Conservation (phyloP, 768 basidiomycete species). For the Collybiopsis luxurians region DNA sequence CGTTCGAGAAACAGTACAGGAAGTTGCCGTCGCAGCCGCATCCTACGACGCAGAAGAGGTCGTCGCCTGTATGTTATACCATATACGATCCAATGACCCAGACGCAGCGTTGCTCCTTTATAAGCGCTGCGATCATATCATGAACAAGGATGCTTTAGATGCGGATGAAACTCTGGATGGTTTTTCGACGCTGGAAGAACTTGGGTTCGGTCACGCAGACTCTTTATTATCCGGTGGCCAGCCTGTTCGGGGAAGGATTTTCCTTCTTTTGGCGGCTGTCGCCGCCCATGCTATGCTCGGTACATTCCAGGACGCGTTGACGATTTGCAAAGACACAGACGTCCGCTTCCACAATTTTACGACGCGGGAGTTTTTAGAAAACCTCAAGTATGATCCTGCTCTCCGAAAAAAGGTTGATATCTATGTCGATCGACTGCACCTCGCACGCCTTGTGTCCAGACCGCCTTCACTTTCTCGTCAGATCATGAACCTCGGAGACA, state of each 20-base stretch:
- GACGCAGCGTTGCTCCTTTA: constrained; percentile 44
- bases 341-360: constrained; percentile 32
- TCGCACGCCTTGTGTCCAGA: constrained; percentile 50
- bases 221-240: constrained; percentile 10
- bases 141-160: constrained; percentile 19
- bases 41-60: constrained; percentile 45
- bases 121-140: constrained; percentile 27
- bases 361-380: constrained; percentile 36
- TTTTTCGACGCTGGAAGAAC: constrained; percentile 20
- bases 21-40: constrained; percentile 50
- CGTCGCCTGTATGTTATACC: constrained; percentile 43
- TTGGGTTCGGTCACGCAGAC: constrained; percentile 20
- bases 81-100: constrained; percentile 40
- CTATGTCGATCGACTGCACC: constrained; percentile 47
- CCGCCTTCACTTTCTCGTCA: constrained; percentile 50
- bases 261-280: constrained; percentile 50
- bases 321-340: constrained; percentile 34
- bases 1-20: constrained; percentile 31
- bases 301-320: constrained; percentile 57
- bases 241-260: constrained; percentile 27
- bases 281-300: constrained; percentile 59
- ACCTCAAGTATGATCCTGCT: constrained; percentile 27
- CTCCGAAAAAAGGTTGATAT: constrained; percentile 39
- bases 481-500: constrained; percentile 41
- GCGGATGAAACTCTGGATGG: constrained; percentile 14